Percentiles rank a stretch among this genome's conserved stretches.
Conservation (phyloP, 768 basidiomycete species). For the Clathrus columnatus region DNA sequence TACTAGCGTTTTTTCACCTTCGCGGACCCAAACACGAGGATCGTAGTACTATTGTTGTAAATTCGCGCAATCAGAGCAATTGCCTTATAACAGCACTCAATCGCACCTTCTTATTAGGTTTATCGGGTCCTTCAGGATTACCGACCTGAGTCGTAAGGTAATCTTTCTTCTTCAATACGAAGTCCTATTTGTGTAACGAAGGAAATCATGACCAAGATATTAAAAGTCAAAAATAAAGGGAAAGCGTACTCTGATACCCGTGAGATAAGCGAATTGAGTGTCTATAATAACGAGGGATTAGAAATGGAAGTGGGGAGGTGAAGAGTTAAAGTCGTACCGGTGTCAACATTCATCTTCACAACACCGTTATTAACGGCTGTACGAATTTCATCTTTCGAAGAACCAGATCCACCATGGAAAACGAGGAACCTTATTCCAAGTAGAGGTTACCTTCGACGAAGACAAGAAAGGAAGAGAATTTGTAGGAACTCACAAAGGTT, state of each 20-base stretch:
- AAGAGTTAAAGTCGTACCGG: constrained; percentile 30
- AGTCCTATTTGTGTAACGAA: constrained; percentile 46
- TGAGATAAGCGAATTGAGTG: constrained; percentile 86
- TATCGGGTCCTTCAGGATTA: constrained; percentile 93
- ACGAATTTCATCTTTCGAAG: constrained; percentile 89
- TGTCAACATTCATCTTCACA: constrained; percentile 99
- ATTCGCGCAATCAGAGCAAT: not conserved
- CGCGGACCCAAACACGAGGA: constrained; percentile 97
- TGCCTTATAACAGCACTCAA: constrained; percentile 3
- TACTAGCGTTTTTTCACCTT: constrained; percentile 89
- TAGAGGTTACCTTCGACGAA: not conserved
- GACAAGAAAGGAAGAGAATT: not conserved
- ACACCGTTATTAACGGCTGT: constrained; percentile 89
- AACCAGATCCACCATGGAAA: constrained; percentile 99
- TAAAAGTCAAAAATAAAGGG: not conserved
- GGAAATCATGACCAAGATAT: not conserved
- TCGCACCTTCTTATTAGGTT: constrained; percentile 96
- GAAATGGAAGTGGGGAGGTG: not conserved
- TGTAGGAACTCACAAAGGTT: constrained; percentile 72
- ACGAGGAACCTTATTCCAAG: constrained; percentile 72
- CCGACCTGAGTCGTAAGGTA: constrained; percentile 90
- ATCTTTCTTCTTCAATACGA: constrained; percentile 73
- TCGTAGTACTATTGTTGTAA: constrained; percentile 60
- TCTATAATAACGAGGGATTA: constrained; percentile 31
- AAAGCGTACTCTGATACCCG: constrained; percentile 61